A percentile compares a stretch with the other conserved stretches of the same genome.
These are phyloP conservation scores for Xylariales sp. DNA, from an alignment of 2,329 filamentous ascomycete species.

Conservation along the genomic window DNA sequence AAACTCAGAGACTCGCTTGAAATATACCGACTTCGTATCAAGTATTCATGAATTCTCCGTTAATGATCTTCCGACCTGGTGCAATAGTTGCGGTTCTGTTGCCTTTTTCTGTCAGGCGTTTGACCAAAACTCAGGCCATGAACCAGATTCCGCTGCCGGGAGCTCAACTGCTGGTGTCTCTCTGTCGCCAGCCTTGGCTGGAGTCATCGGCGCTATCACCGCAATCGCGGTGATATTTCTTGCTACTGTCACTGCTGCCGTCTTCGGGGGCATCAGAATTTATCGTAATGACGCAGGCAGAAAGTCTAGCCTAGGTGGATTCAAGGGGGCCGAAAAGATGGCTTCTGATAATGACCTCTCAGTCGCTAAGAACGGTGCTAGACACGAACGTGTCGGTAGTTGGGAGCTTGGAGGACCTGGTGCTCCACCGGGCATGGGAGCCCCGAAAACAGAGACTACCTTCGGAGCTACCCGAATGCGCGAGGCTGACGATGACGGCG, in stretches of 20 bases:
- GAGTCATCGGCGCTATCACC: conserved; percentile 41
- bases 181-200: conserved; percentile 35
- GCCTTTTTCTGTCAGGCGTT: conserved; percentile 33
- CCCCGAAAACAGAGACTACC: conserved; percentile 10
- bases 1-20: conserved; percentile 27
- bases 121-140: conserved; percentile 7
- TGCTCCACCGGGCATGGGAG: conserved; percentile 12
- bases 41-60: conserved; percentile 33
- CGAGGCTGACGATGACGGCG: conserved; percentile 26
- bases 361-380: conserved; percentile 32
- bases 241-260: conserved; percentile 14
- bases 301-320: conserved; percentile 28
- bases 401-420: conserved; percentile 39
- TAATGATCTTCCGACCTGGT: conserved; percentile 35
- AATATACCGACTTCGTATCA: conserved; percentile 33
- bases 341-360: conserved; percentile 38
- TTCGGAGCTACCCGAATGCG: conserved; percentile 14
- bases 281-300: conserved; percentile 21
- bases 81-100: conserved; percentile 33
- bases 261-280: conserved; percentile 27
- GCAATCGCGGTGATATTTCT: conserved; percentile 29
- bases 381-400: conserved; percentile 43
- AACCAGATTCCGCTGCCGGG: neutral
- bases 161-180: neutral
- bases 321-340: conserved; percentile 42